phyloP scores from a whole-genome alignment of 1,284 basidiomycete genomes.

The Cutaneotrichosporon sp. region DNA sequence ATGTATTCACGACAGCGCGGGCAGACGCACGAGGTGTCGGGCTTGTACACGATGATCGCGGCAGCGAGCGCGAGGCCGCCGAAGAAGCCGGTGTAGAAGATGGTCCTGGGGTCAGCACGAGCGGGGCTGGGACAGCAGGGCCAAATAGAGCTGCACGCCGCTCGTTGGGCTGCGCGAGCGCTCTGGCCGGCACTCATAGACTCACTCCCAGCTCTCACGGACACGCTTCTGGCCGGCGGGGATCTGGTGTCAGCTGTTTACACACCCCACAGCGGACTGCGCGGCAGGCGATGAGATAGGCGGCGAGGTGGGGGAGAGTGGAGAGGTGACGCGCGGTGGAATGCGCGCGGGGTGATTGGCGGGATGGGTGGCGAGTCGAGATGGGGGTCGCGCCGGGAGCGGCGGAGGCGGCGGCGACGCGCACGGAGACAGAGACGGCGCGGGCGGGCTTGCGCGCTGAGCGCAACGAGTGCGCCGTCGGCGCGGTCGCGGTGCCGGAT shows the following conservation, averaged over 20 bases:
- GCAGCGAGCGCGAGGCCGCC: conserved; percentile 77
- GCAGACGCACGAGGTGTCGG: conserved; percentile 82
- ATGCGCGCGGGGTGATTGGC: background rate
- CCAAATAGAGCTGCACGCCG: too few species aligned
- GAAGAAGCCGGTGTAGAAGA: conserved; percentile 89
- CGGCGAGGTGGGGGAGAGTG: background rate
- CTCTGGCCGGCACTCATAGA: too few species aligned
- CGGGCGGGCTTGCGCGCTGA: too few species aligned
- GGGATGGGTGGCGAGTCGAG: background rate
- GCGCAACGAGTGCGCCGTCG: too few species aligned
- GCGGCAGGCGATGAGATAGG: background rate
- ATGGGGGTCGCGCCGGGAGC: background rate
- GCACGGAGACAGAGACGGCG: background rate
- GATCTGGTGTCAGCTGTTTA: conserved; percentile 21
- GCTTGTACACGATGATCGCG: conserved; percentile 87
- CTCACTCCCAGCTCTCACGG: conserved; percentile 50
- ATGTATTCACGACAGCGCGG: too few species aligned
- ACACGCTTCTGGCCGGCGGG: conserved; percentile 34
- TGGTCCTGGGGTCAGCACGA: conserved; percentile 63
- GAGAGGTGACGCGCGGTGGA: background rate
- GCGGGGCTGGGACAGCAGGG: too few species aligned
- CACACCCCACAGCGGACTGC: background rate
- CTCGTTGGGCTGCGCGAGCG: too few species aligned
- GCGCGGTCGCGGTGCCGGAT: too few species aligned
- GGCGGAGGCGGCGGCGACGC: background rate